phyloP scores from a whole-genome alignment of 2,329 filamentous ascomycete genomes.

The Fonsecaea pugnacius region DNA sequence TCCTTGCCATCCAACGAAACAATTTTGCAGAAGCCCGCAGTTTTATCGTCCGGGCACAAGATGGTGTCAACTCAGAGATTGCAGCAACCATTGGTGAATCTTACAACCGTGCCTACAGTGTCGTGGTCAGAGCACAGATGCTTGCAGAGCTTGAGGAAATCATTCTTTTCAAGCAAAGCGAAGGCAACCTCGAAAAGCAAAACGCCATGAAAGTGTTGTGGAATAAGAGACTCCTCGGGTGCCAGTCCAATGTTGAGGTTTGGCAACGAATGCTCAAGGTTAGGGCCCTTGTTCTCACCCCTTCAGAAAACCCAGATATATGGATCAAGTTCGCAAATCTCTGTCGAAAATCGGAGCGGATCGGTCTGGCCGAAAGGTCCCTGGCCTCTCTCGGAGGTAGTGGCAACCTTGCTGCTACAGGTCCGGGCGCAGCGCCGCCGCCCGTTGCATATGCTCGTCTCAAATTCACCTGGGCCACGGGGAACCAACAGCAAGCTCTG shows the following conservation, averaged over 20 bases:
- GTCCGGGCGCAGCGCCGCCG: conserved; percentile 57
- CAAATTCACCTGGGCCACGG: conserved; percentile 94
- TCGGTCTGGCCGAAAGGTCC: conserved; percentile 93
- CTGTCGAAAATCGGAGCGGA: conserved; percentile 92
- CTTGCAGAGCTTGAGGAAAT: conserved; percentile 97
- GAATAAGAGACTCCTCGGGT: conserved; percentile 92
- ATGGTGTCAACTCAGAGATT: conserved; percentile 92
- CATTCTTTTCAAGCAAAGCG: conserved; percentile 93
- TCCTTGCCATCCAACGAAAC: conserved; percentile 90
- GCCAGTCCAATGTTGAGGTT: conserved; percentile 95
- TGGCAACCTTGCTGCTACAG: conserved; percentile 33
- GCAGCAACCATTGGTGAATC: conserved; percentile 97
- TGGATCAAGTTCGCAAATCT: conserved; percentile 99
- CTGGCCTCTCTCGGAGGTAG: conserved; percentile 84
- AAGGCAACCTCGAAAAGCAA: conserved; percentile 78
- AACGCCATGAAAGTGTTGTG: conserved; percentile 90
- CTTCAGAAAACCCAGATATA: conserved; percentile 95
- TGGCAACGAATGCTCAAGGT: conserved; percentile 99
- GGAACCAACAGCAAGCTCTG: conserved; percentile 66
- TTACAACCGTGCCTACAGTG: conserved; percentile 94
- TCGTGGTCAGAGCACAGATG: conserved; percentile 99
- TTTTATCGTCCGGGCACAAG: conserved; percentile 88
- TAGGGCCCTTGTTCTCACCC: conserved; percentile 85
- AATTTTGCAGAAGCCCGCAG: conserved; percentile 89
- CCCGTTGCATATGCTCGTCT: conserved; percentile 95